Base-by-base conservation (phyloP, 179 eudicot species). In the Silene vulgaris region DNA sequence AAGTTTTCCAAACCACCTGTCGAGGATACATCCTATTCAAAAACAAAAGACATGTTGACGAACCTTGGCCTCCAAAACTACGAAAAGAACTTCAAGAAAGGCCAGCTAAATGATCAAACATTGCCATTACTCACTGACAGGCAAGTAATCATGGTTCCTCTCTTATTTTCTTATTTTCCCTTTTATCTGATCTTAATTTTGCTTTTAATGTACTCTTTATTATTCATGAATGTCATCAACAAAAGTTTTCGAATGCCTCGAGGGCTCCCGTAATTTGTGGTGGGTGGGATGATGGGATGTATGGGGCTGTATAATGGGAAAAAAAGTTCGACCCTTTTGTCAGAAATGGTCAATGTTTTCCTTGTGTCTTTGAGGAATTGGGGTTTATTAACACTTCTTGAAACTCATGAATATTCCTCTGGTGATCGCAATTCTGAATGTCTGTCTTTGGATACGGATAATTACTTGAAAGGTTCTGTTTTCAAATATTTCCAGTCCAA, bases 1-100 rank as follows among this genome's bases (percentile, higher is more conserved):
- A 90, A 88, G 84, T 92, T 90, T 71, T 80, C 88, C 60, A 85
- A 89, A 76, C 90, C 97, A 7, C 87, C 84, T 23, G 79, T 79
- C 63, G 97, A 92, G 67, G 97, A 95, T 85, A 73, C 84, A 60
- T 68, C 82, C 74, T 95, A 90, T 77, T 37, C 74, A 61, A 88
- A 86, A 85, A 90, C 99, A 20, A 92, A 85, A 83, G 77, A 84
- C 76, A 76, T 95, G 95, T 77, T 95, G 80, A 59, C 76, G 21
- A 86, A 62, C 82, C 97, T 95, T 71, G 99, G 99, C 65, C 90
- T 95, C 52, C 87, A 90, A 80, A 86, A 78, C 66, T 92, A 92
- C 65, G 99, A 92, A 77, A 95, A 83, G 86, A 95, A 95, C 84
- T 95, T 95, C 73, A 95, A 89, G 91, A 88, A 65, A 75, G 99